A percentile compares a stretch with the other conserved stretches of the same genome.
Evolutionary conservation across 345 rosid genomes (phyloP).

Genomic region (Heritiera littoralis): DNA sequence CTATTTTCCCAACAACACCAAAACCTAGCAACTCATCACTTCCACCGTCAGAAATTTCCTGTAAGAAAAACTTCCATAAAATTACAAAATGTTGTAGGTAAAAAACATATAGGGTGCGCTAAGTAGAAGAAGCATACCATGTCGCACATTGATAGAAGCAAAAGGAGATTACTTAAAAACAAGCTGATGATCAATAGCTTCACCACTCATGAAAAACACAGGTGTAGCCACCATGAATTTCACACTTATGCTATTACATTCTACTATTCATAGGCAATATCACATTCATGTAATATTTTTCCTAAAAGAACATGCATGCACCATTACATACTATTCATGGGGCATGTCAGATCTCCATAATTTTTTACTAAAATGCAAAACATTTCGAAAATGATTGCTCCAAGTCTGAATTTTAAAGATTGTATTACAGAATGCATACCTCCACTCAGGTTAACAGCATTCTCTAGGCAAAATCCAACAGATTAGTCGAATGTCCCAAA

Average conservation of each 20-base stretch:
- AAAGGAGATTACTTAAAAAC: neutral
- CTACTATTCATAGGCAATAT: neutral
- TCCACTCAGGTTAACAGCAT: too few species aligned
- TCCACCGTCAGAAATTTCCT: neutral
- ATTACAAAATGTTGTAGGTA: neutral
- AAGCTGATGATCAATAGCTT: neutral
- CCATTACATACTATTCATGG: neutral
- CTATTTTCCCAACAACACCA: neutral
- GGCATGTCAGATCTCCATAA: neutral
- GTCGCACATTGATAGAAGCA: neutral
- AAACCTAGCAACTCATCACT: neutral
- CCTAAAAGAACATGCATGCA: neutral
- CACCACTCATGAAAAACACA: neutral
- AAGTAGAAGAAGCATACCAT: neutral
- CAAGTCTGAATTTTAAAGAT: slow-evolving; percentile 6
- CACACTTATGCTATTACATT: neutral
- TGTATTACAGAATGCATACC: slow-evolving; percentile 19
- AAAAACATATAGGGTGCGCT: neutral
- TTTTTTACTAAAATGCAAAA: neutral
- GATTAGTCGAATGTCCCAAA: slow-evolving; percentile 37
- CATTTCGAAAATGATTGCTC: neutral
- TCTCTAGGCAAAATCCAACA: too few species aligned
- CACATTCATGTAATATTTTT: neutral
- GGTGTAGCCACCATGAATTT: neutral
- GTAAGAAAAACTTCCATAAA: neutral